Evolutionary conservation across 1,284 basidiomycete species (phyloP), one percentile per base, ranked within the genome.

Genomic region (Fomitopsis betulina): DNA sequence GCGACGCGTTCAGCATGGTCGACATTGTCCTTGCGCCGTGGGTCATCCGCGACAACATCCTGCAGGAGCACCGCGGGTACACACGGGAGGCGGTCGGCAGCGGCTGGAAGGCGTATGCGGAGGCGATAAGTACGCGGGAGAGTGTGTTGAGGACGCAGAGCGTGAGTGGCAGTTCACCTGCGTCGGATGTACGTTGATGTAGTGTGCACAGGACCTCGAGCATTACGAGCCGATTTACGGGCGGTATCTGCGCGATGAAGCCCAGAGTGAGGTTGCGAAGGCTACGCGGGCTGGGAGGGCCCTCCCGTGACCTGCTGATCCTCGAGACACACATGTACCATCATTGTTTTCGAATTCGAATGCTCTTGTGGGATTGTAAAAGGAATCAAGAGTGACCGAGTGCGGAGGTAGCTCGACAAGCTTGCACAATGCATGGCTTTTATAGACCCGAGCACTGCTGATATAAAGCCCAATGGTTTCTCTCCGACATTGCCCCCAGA

Each of bases 1-100:
- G 84, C 15, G 73, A 81, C 30, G 68, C 80, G 51, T 79, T 87
- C 61, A 76, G 79, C 42, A 70, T 85, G 57, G 82, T 83, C 9
- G 86, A 87, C 66, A 73, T 82, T 42, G 79, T 78, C 0, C 72
- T 84, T 21, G 83, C 80, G 6, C 85, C 86, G 17, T 89, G 84
- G 81, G 73, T 78, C 49, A 67, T 75, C 10, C 70, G 82, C n/a
- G 79, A 82, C 57, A 79, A 78, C 63, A 70, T 83, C 49, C 15
- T 80, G 17, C 63, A 65, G 32, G 76, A 84, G 59, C 68, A 85
- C 62, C 72, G 85, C n/a, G 79, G 75, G 1, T 86, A 77, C 65
- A 71, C 69, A 27, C 66, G 79, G 13, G 73, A 69, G 23, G 78
- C 74, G 12, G 82, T 79, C 1, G 75, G 79, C 25, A 63, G 69